phyloP scores from a whole-genome alignment of 2,329 filamentous ascomycete species.

The Sporothrix mexicana region DNA sequence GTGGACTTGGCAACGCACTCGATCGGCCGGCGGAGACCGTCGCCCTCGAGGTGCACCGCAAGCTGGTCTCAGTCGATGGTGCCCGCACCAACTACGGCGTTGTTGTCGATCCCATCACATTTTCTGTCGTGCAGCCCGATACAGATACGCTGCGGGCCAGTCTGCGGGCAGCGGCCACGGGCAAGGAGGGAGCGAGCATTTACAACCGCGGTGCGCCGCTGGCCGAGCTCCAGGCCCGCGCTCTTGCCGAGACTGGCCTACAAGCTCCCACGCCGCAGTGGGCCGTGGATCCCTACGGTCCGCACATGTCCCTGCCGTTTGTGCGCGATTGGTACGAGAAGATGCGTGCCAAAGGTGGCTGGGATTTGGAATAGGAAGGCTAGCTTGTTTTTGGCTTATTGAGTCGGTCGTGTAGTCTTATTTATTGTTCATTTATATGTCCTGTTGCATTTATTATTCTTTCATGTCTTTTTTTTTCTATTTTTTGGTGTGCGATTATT shows the following conservation, averaged over 20 bases:
- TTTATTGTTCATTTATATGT: too few species aligned
- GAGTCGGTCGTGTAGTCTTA: too few species aligned
- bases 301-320: conserved; percentile 52
- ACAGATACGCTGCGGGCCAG: too few species aligned
- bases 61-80: conserved; percentile 51
- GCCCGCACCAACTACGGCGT: conserved; percentile 54
- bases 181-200: too few species aligned
- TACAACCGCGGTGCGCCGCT: conserved; percentile 48
- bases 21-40: conserved; percentile 51
- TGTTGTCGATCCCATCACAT: conserved; percentile 47
- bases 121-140: conserved; percentile 41
- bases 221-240: conserved; percentile 46
- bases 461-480: too few species aligned
- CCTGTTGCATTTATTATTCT: too few species aligned
- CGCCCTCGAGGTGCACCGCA: conserved; percentile 53
- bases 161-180: too few species aligned
- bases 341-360: conserved; percentile 43
- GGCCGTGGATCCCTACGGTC: conserved; percentile 52
- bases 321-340: conserved; percentile 52
- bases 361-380: conserved; percentile 37
- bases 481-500: too few species aligned
- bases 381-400: too few species aligned
- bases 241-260: conserved; percentile 51
- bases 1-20: conserved; percentile 55
- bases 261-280: conserved; percentile 51